Conservation (phyloP, 2,329 filamentous ascomycete species). For the Fusarium compactum region DNA sequence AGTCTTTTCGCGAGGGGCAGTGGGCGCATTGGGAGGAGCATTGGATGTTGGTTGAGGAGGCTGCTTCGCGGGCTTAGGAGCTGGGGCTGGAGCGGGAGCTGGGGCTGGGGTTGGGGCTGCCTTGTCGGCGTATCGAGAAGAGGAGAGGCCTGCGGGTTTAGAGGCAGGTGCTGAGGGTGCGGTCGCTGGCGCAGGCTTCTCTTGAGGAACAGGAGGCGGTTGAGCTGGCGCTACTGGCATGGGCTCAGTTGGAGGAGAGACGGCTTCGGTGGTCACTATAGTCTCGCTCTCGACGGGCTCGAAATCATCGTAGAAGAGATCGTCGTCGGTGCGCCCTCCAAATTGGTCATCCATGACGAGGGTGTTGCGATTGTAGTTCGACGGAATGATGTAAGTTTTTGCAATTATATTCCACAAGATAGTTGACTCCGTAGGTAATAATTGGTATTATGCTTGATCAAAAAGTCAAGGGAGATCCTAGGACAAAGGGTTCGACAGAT, state of each 20-base stretch:
- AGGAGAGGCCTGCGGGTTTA: constrained; percentile 42
- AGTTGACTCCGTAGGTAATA: background rate
- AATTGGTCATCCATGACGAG: constrained; percentile 70
- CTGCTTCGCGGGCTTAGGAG: constrained; percentile 31
- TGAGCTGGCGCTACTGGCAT: constrained; percentile 20
- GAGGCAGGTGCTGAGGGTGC: constrained; percentile 29
- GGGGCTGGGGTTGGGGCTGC: constrained; percentile 33
- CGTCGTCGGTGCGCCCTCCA: constrained; percentile 70
- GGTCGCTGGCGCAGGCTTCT: constrained; percentile 27
- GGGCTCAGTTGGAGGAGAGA: constrained; percentile 26
- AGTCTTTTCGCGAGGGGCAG: constrained; percentile 48
- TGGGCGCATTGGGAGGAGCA: constrained; percentile 50
- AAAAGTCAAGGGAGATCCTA: background rate
- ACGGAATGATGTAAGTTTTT: background rate
- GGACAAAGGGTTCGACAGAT: background rate
- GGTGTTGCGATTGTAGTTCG: background rate
- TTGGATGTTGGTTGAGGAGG: constrained; percentile 38
- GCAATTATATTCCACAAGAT: background rate
- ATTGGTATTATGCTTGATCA: background rate
- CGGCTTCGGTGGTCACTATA: constrained; percentile 43
- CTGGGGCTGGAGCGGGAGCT: background rate
- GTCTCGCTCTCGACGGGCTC: constrained; percentile 62
- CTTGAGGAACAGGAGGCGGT: constrained; percentile 5
- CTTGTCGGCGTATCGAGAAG: constrained; percentile 52
- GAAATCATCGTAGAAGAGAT: constrained; percentile 72